Evolutionary conservation across 805 yeast species (phyloP).

Genomic region (Hanseniaspora jakobsenii): DNA sequence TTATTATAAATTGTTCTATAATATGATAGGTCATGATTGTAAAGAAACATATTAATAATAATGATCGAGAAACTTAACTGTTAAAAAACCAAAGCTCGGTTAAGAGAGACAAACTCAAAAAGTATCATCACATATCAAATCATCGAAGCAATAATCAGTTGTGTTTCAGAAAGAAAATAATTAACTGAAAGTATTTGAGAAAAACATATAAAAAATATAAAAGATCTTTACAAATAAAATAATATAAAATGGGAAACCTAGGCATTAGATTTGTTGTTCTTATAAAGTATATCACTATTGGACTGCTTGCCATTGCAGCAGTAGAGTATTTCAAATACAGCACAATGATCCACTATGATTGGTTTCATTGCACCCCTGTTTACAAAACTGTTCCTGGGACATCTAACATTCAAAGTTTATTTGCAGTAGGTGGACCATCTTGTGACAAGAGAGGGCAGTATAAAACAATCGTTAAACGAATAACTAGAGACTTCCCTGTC

Average conservation of each 20-base stretch:
- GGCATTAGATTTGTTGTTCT: conserved; percentile 16
- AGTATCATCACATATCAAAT: too few relatives aligned
- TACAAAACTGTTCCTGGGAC: conserved; percentile 21
- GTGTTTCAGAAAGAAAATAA: too few relatives aligned
- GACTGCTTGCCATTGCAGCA: conserved; percentile 29
- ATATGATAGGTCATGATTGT: too few relatives aligned
- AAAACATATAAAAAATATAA: too few relatives aligned
- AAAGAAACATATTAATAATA: too few relatives aligned
- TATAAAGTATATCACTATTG: conserved; percentile 24
- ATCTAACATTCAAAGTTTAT: conserved; percentile 26
- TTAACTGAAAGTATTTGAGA: background rate
- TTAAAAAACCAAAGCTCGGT: too few relatives aligned
- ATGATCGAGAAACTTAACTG: too few relatives aligned
- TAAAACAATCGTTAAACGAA: conserved; percentile 31
- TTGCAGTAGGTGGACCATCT: conserved; percentile 34
- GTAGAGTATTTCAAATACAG: conserved; percentile 35
- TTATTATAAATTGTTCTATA: too few relatives aligned
- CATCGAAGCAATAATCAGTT: too few relatives aligned
- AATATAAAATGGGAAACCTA: background rate
- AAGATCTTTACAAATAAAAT: too few relatives aligned
- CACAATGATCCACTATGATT: conserved; percentile 32
- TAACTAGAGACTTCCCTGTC: conserved; percentile 32
- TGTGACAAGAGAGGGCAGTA: conserved; percentile 36
- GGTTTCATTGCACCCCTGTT: conserved; percentile 35
- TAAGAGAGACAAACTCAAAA: too few relatives aligned